These are phyloP conservation scores for Spiraea crenata DNA, from an alignment of 331 rosid species.

Conservation along the genomic window DNA sequence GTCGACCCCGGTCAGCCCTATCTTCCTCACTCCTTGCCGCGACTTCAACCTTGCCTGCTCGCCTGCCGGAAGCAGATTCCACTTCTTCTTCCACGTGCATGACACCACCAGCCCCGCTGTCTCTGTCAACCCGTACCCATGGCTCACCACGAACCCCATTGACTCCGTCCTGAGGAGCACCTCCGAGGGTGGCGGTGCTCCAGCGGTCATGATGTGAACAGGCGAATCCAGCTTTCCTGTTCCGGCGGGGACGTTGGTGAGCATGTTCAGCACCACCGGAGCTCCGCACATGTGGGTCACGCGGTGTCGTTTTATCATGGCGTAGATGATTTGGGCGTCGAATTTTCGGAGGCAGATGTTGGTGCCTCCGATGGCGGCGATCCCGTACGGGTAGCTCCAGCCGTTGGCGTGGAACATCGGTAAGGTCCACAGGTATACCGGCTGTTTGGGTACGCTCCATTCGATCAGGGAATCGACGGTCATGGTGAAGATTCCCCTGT, in stretches of 20 bases:
- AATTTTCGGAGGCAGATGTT: constrained; percentile 46
- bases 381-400: constrained; percentile 60
- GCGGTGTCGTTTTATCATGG: constrained; percentile 25
- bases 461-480: constrained; percentile 39
- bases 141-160: constrained; percentile 48
- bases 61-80: constrained; percentile 45
- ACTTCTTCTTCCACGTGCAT: constrained; percentile 53
- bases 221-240: constrained; percentile 21
- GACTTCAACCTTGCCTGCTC: constrained; percentile 52
- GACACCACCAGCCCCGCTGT: constrained; percentile 39
- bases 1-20: constrained; percentile 34
- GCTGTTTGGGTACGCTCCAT: constrained; percentile 43
- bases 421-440: constrained; percentile 50
- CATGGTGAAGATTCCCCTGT: constrained; percentile 36
- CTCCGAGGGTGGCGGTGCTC: constrained; percentile 52
- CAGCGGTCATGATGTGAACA: constrained; percentile 49
- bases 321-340: constrained; percentile 33
- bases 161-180: constrained; percentile 37
- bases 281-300: constrained; percentile 74
- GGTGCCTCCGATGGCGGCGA: constrained; percentile 54
- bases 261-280: constrained; percentile 66
- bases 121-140: constrained; percentile 65
- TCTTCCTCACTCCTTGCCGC: constrained; percentile 58
- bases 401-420: constrained; percentile 67
- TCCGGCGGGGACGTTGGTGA: constrained; percentile 17